Evolutionary conservation across 2,329 filamentous ascomycete species (phyloP), one percentile per base, ranked within the genome.

Genomic region (Penicillium sp.): DNA sequence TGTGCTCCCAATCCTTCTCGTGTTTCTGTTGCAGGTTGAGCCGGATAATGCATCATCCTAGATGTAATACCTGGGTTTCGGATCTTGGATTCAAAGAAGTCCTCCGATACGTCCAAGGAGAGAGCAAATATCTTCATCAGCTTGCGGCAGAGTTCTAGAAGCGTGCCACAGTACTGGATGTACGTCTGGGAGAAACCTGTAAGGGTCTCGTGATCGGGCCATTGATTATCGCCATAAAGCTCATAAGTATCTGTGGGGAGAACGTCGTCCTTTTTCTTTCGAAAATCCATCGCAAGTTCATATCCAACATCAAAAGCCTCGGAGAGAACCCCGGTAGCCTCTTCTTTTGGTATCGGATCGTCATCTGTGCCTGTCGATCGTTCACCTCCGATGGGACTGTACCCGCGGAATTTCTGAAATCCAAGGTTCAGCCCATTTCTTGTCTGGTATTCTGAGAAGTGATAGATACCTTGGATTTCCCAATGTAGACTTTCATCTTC

Each of bases 401-500:
- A 67, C 10, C 65, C 65, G 33, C 57, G 64, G 41, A 61, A 67
- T 53, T 61, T 57, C 63, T 66, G 16, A 1, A 16, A 29, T 29
- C 8, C 4, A 4, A 6, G 7, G 4, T 52, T 24, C 51, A 43
- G 15, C 18, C 18, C 1, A 21, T 1, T 15, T 15, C 31, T 3
- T 3, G 18, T 4, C 10, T 7, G 26, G 6, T 2, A 4, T 6
- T 3, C 6, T 2, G 24, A 26, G 2, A 1, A 6, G 24, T 39
- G 6, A 4, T 13, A 2, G 10, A n/a, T 38, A 64, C 64, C 38
- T 59, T 52, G 0, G 64, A 65, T 3, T 65, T 65, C 9, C 60
- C 64, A 13, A 67, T 75, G 52, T 70, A 75, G 3, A 71, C 69
- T 9, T 74, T 68, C 68, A 76, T 71, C 55, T 78, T 78, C 54